phyloP scores from a whole-genome alignment of 2,329 filamentous ascomycete species.

The Colletotrichum sp. region DNA sequence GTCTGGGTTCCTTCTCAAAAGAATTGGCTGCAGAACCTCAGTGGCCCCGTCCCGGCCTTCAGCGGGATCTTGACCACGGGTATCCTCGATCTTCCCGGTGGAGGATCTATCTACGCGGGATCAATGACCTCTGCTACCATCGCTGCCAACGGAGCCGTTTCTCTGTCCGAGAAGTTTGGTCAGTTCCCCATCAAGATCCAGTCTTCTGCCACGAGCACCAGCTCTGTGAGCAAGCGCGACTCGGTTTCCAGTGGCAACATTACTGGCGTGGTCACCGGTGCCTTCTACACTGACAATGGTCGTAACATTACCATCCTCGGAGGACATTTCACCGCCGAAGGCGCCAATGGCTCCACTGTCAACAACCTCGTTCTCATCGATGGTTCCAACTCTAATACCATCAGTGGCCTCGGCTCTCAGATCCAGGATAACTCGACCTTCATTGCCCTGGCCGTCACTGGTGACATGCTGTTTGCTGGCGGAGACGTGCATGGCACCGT shows the following conservation, averaged over 20 bases:
- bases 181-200: conserved; percentile 63
- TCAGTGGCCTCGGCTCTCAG: conserved; percentile 72
- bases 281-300: conserved; percentile 73
- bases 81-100: conserved; percentile 67
- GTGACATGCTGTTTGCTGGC: conserved; percentile 78
- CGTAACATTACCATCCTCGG: conserved; percentile 87
- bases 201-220: conserved; percentile 33
- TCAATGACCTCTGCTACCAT: conserved; percentile 79
- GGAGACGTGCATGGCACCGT: conserved; percentile 78
- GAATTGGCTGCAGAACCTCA: conserved; percentile 88
- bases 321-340: conserved; percentile 80
- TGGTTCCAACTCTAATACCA: conserved; percentile 66
- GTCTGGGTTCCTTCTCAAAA: conserved; percentile 86
- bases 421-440: conserved; percentile 78
- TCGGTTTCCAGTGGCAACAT: conserved; percentile 44
- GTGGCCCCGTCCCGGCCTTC: conserved; percentile 67
- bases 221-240: conserved; percentile 52
- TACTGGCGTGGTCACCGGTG: conserved; percentile 76
- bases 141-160: conserved; percentile 74
- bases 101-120: conserved; percentile 79
- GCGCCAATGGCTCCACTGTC: conserved; percentile 71
- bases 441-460: conserved; percentile 70
- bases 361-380: conserved; percentile 86
- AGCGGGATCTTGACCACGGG: conserved; percentile 75
- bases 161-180: conserved; percentile 62